These are phyloP conservation scores for Nyssa sinensis DNA, from an alignment of 148 eudicot species.

Conservation along the genomic window DNA sequence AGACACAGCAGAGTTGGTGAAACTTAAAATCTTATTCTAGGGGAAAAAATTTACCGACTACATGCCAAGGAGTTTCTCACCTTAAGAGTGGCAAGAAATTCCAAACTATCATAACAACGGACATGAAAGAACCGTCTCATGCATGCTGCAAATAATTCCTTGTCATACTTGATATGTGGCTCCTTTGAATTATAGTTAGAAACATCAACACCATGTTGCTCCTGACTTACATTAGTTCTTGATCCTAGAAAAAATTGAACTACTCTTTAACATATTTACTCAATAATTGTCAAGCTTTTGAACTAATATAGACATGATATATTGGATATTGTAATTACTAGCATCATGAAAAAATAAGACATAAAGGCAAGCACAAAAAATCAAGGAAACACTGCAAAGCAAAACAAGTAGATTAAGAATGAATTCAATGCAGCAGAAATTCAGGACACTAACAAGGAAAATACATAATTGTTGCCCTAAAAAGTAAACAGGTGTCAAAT, in stretches of 20 bases:
- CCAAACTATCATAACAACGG: conserved; percentile 79
- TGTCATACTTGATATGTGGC: conserved; percentile 25
- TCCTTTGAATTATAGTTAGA: conserved; percentile 21
- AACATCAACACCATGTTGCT: conserved; percentile 22
- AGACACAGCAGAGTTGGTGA: neutral
- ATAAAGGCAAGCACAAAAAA: neutral
- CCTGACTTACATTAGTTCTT: conserved; percentile 19
- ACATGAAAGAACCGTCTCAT: conserved; percentile 73
- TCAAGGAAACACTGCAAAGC: neutral
- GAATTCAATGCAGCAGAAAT: neutral
- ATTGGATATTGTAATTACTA: neutral
- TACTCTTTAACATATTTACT: neutral
- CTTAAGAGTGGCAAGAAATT: conserved; percentile 85
- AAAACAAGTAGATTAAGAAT: neutral
- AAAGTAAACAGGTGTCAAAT: neutral
- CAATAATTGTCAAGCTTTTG: neutral
- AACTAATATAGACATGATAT: neutral
- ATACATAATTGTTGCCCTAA: neutral
- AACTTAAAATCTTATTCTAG: conserved; percentile 1
- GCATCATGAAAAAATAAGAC: neutral
- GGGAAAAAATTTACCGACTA: neutral
- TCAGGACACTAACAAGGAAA: neutral
- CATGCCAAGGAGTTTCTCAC: conserved; percentile 28
- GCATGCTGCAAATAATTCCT: conserved; percentile 62
- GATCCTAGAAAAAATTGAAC: conserved; percentile 27